These are phyloP conservation scores for Picea mariana DNA, from an alignment of 83 land plant genomes.

Conservation along the genomic window DNA sequence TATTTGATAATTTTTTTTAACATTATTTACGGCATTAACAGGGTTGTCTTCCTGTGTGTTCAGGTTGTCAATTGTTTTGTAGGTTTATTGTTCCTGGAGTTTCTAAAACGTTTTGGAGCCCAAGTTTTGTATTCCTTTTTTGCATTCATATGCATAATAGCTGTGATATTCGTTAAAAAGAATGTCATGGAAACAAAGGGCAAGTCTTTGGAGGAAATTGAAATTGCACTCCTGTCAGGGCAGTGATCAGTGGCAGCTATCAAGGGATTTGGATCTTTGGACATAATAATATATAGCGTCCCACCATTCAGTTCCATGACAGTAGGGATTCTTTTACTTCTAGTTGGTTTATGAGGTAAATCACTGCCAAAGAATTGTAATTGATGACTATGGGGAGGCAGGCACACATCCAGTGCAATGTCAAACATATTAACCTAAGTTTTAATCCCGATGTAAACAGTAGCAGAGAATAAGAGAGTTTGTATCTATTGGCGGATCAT, in stretches of 20 bases:
- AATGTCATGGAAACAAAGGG: constrained; percentile 90
- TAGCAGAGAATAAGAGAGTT: neutral
- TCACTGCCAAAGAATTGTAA: neutral
- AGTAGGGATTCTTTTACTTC: neutral
- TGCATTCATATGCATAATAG: constrained; percentile 62
- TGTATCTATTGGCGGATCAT: neutral
- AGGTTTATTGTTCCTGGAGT: constrained; percentile 72
- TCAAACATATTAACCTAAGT: neutral
- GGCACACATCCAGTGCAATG: neutral
- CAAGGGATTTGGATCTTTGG: neutral
- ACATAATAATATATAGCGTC: neutral
- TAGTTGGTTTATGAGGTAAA: neutral
- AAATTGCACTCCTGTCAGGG: constrained; percentile 51
- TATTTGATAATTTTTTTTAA: neutral
- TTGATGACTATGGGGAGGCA: neutral
- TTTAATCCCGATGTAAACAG: neutral
- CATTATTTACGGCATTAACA: neutral
- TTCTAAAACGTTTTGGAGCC: constrained; percentile 77
- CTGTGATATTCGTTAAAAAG: constrained; percentile 71
- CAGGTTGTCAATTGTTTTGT: constrained; percentile 92
- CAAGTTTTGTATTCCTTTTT: constrained; percentile 64
- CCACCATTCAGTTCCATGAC: neutral
- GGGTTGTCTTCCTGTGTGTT: constrained; percentile 10
- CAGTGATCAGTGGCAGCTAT: neutral
- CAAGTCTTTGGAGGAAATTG: constrained; percentile 84